Base-by-base conservation (phyloP, 148 eudicot genomes). In the Diospyros lotus region DNA sequence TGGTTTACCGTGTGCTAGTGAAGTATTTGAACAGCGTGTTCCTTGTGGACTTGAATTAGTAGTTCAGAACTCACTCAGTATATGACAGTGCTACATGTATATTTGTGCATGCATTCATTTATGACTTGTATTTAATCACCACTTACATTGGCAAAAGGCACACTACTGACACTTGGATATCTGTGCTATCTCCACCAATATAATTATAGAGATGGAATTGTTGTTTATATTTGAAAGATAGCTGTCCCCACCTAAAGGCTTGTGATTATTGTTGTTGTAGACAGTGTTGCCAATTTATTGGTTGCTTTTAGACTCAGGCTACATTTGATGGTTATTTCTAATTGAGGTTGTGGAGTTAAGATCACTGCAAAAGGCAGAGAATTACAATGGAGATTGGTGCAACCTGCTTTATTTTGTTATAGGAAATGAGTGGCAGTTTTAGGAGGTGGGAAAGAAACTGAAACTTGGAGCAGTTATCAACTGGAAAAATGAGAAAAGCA, bases 1-100 rank as follows among this genome's bases (percentile, higher is more conserved):
- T 66, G 56, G 40, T 53, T 75, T 58, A 43, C 54, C 69, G 42
- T 39, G 72, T 75, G 51, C 1, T 52, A 60, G 73, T 46, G 70
- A 6, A 28, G 71, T 72, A 40, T 41, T 58, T 41, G 2, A 28
- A 56, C 1, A n/a, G 40, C 41, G 55, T 64, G 41, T 54, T 51
- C 18, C 18, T 11, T 12, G 17, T 68, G 60, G 8, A 50, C 18
- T 69, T 69, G 28, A 40, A 41, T 14, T 50, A 6, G 4, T 48
- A 48, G 38, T 61, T 4, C 48, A 51, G 66, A 69, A 73, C 15
- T 46, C 63, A 48, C 11, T 50, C 10, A 15, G 58, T 58, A 15
- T 58, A 53, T 43, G 15, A n/a, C 39, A 55, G 74, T 55, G 64
- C 38, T 71, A 8, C 41, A 15, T 56, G 28, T 58, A 18, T 15